These are phyloP conservation scores for Penicillium sp. DNA, from an alignment of 2,329 filamentous ascomycete species.

Conservation along the genomic window DNA sequence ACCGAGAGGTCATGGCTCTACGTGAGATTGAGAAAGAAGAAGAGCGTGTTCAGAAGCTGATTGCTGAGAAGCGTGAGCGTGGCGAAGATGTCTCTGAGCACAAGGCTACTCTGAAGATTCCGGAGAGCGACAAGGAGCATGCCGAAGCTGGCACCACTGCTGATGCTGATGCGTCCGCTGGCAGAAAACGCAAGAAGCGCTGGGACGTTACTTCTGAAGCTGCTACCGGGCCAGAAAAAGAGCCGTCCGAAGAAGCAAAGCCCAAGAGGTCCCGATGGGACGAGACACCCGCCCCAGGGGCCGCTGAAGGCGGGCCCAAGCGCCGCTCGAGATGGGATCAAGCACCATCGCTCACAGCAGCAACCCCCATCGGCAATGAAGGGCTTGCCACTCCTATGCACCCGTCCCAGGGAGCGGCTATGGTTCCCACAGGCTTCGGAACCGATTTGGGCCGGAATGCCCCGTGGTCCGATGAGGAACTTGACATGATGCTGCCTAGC, in stretches of 20 bases:
- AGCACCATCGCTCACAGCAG: slow-evolving; percentile 61
- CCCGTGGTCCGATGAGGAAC: slow-evolving; percentile 84
- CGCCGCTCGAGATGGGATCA: slow-evolving; percentile 89
- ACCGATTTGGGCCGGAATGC: slow-evolving; percentile 77
- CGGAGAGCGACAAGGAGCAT: slow-evolving; percentile 63
- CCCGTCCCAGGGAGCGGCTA: slow-evolving; percentile 55
- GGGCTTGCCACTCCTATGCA: slow-evolving; percentile 76
- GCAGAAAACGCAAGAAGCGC: slow-evolving; percentile 83
- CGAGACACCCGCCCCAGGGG: slow-evolving; percentile 62
- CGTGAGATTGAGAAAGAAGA: slow-evolving; percentile 92
- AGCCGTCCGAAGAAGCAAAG: slow-evolving; percentile 56
- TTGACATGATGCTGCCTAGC: slow-evolving; percentile 82
- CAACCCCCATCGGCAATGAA: slow-evolving; percentile 67
- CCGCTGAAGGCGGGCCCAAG: slow-evolving; percentile 57
- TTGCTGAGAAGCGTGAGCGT: slow-evolving; percentile 67
- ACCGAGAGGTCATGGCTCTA: slow-evolving; percentile 83
- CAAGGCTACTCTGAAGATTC: slow-evolving; percentile 66
- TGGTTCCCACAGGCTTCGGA: slow-evolving; percentile 63
- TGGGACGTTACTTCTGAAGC: slow-evolving; percentile 75
- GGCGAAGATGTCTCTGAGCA: slow-evolving; percentile 61
- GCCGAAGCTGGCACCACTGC: slow-evolving; percentile 64
- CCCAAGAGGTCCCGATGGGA: slow-evolving; percentile 83
- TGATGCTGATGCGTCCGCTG: slow-evolving; percentile 52
- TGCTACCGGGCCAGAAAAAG: slow-evolving; percentile 46
- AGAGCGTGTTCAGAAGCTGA: slow-evolving; percentile 72